Evolutionary conservation across 2,329 filamentous ascomycete genomes (phyloP).

Genomic region (Sporothrix sp.): DNA sequence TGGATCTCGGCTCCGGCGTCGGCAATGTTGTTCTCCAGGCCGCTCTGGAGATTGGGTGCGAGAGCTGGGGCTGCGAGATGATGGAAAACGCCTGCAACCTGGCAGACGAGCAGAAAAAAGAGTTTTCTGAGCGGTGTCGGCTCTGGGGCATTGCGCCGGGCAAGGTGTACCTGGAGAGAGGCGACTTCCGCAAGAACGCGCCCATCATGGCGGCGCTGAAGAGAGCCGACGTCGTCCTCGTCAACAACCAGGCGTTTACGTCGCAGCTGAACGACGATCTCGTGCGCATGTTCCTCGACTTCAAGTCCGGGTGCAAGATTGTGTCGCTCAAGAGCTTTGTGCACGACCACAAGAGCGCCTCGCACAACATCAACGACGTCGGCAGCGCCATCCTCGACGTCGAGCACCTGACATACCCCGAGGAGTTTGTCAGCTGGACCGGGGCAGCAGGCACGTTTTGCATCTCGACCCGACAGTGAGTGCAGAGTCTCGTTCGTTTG

Average conservation of each 20-base stretch:
- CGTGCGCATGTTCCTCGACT: slow-evolving; percentile 81
- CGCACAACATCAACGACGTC: slow-evolving; percentile 67
- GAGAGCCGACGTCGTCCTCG: slow-evolving; percentile 86
- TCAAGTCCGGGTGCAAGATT: slow-evolving; percentile 83
- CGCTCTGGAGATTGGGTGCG: slow-evolving; percentile 84
- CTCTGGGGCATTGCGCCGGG: slow-evolving; percentile 84
- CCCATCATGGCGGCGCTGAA: slow-evolving; percentile 64
- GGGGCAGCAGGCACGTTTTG: slow-evolving; percentile 76
- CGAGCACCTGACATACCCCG: slow-evolving; percentile 50
- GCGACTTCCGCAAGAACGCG: slow-evolving; percentile 70
- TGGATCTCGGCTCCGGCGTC: slow-evolving; percentile 91
- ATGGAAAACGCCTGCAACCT: slow-evolving; percentile 84
- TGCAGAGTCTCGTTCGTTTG: neutral
- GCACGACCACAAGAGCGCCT: slow-evolving; percentile 66
- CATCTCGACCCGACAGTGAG: slow-evolving; percentile 65
- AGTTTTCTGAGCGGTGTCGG: slow-evolving; percentile 75
- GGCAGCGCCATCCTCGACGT: slow-evolving; percentile 74
- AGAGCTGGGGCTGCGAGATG: slow-evolving; percentile 94
- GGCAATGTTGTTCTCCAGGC: slow-evolving; percentile 94
- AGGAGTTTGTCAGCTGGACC: slow-evolving; percentile 85
- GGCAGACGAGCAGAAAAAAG: slow-evolving; percentile 67
- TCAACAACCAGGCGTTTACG: slow-evolving; percentile 97
- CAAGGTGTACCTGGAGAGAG: slow-evolving; percentile 66
- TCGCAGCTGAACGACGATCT: slow-evolving; percentile 76
- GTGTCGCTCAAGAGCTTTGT: slow-evolving; percentile 91